Conservation (phyloP, 176 grass and related monocot species). For the Eremochloa ophiuroides region DNA sequence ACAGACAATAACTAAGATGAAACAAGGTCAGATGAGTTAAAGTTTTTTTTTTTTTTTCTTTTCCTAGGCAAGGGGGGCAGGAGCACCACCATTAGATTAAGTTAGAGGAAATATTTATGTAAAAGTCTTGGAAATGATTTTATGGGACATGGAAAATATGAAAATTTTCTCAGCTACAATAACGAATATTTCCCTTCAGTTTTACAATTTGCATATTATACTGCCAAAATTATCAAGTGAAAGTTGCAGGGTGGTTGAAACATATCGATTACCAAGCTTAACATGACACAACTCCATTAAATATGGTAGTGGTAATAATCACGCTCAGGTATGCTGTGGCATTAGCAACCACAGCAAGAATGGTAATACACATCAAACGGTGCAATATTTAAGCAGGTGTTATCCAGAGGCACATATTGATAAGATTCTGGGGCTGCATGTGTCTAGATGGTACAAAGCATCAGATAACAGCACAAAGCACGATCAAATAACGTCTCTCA, state of each 20-base stretch:
- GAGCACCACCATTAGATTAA: background rate
- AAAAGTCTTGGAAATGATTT: background rate
- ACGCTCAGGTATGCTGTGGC: too few species aligned
- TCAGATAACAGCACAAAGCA: constrained; percentile 51
- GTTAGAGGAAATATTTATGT: background rate
- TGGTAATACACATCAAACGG: background rate
- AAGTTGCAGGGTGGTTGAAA: background rate
- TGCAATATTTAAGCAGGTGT: background rate
- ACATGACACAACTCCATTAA: background rate
- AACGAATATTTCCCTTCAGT: background rate
- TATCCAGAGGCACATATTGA: background rate
- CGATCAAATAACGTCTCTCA: constrained; percentile 34
- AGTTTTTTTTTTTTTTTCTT: background rate
- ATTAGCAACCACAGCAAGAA: background rate
- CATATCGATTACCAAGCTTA: background rate
- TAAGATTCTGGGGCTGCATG: background rate
- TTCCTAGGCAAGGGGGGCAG: background rate
- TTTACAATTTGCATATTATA: background rate
- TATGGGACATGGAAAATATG: background rate
- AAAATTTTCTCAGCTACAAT: background rate
- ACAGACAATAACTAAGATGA: constrained; percentile 12
- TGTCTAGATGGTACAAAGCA: constrained; percentile 13
- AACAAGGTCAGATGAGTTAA: background rate
- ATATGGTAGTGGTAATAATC: too few species aligned
- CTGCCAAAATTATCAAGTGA: background rate